Base-by-base conservation (phyloP, 2,329 filamentous ascomycete genomes). In the Aspergillus pseudoglaucus region DNA sequence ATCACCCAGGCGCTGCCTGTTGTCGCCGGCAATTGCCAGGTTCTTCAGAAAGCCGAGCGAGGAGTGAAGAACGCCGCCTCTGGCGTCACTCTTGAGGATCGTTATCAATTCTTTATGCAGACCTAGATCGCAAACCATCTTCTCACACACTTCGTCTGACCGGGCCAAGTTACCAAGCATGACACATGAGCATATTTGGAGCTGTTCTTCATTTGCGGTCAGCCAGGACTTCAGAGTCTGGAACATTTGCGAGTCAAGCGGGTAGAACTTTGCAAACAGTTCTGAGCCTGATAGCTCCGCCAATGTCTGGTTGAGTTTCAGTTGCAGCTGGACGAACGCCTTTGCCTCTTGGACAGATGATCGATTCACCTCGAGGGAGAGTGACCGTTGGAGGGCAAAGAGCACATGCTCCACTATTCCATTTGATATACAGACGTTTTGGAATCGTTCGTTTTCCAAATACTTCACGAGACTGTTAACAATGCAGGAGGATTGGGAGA, bases 21-120 rank as follows among this genome's bases (percentile, higher is more conserved):
- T 73, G n/a, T 69, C 59, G 35, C 63, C 60, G 17, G 71, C 64
- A 45, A 75, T 71, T 7, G 71, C 69, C 8, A 76, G 59, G 47
- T 76, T 76, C 49, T 75, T 76, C 37, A 76, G 55, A 42, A 75
- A 73, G 6, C 73, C 71, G 9, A 74, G 64, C 1, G 65, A 66
- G 17, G 72, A 64, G 50, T 75, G 71, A 4, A 76, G 56, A 3
- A 74, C 69, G 4, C 63, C 63, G 4, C 68, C 68, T 37, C 63
- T 66, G 27, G 66, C 61, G 40, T 70, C 60, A 17, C 63, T 61
- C 12, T 64, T 60, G 4, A 76, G 58, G 20, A 73, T 64, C 3
- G 60, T 51, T 44, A 73, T 70, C 23, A 76, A 53, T 14, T 63
- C 58, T 35, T 62, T 49, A 49, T 75, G 73, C 10, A 75, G 61